Evolutionary conservation across 495 filamentous ascomycete genomes (phyloP).

Genomic region (Talaromyces adpressus): DNA sequence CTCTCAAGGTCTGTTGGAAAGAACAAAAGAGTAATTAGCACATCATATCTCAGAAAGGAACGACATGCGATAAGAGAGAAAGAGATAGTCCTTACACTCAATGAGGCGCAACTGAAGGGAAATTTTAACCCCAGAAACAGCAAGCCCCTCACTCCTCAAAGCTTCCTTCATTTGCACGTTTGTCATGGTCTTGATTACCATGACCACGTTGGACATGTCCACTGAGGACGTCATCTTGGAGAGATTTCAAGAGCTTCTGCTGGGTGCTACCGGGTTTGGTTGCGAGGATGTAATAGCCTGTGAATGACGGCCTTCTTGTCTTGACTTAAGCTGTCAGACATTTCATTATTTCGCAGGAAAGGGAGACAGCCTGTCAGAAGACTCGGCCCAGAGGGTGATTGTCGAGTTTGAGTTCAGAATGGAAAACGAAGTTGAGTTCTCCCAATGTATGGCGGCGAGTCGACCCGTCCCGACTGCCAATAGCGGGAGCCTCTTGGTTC

Average conservation of each 20-base stretch:
- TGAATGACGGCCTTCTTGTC: neutral
- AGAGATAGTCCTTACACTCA: constrained; percentile 47
- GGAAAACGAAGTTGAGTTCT: neutral
- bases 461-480: neutral
- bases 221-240: constrained; percentile 38
- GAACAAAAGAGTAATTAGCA: neutral
- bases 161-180: constrained; percentile 71
- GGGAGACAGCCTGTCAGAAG: constrained; percentile 2
- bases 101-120: constrained; percentile 71
- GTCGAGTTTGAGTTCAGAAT: neutral
- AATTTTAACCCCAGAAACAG: constrained; percentile 73
- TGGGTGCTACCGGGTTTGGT: neutral
- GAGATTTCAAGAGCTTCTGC: neutral
- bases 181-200: constrained; percentile 51
- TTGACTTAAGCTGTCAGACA: constrained; percentile 1
- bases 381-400: neutral
- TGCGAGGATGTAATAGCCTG: neutral
- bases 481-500: neutral
- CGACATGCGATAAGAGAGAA: neutral
- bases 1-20: constrained; percentile 27
- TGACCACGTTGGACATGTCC: constrained; percentile 32
- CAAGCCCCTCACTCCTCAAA: constrained; percentile 59
- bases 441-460: neutral
- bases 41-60: neutral
- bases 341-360: constrained; percentile 10